Conservation (phyloP, 2,329 filamentous ascomycete species). For the Colletotrichum sojae region DNA sequence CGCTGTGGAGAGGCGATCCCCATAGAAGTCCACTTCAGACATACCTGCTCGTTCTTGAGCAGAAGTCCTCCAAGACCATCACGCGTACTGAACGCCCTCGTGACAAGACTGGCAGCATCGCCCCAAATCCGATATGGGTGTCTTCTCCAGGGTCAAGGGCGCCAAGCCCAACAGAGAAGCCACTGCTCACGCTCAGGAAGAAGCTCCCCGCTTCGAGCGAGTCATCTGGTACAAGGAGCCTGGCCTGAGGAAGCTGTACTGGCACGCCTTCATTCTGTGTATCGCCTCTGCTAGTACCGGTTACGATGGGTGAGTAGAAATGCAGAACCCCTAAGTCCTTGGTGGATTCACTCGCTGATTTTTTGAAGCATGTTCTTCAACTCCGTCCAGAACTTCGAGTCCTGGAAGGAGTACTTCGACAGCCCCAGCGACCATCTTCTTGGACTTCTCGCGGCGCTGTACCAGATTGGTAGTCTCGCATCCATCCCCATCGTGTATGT, state of each 20-base stretch:
- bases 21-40: background rate
- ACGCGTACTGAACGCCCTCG: background rate
- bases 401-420: slow-evolving; percentile 45
- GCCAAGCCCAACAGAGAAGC: slow-evolving; percentile 6
- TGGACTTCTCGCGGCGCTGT: slow-evolving; percentile 56
- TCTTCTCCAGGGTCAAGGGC: slow-evolving; percentile 23
- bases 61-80: background rate
- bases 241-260: slow-evolving; percentile 68
- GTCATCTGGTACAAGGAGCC: slow-evolving; percentile 68
- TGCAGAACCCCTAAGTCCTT: background rate
- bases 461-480: slow-evolving; percentile 63
- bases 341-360: background rate
- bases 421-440: slow-evolving; percentile 48
- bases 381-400: slow-evolving; percentile 31
- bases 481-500: slow-evolving; percentile 46
- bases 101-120: background rate
- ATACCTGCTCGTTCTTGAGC: background rate
- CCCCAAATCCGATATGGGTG: background rate
- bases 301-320: slow-evolving; percentile 63
- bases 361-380: slow-evolving; percentile 20
- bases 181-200: slow-evolving; percentile 53
- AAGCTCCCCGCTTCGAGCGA: slow-evolving; percentile 62
- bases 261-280: slow-evolving; percentile 64
- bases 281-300: slow-evolving; percentile 69
- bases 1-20: background rate